Base-by-base conservation (phyloP, 495 filamentous ascomycete species). In the Lophiotrema nucula region DNA sequence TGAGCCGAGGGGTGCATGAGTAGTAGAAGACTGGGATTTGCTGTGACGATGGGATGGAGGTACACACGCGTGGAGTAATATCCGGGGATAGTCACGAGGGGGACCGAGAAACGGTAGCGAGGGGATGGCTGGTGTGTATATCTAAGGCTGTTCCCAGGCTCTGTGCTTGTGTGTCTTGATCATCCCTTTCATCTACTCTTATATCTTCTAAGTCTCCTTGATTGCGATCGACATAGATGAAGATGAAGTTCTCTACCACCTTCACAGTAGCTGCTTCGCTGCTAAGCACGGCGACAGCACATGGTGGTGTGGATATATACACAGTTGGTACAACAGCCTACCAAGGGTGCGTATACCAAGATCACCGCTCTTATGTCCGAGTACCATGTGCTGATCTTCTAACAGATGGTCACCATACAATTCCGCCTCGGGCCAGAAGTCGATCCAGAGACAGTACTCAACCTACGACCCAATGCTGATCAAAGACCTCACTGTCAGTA, bases 291-390 rank as follows among this genome's bases (percentile, higher is more conserved):
- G 60, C 35, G 13, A 56, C 41, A 37, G 64, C 60, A 2, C 64
- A 67, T 52, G 64, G 64, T 52, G 64, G 64, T 37, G 64, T 67
- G 16, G 60, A 53, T 15, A 28, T 26, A 1, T 64, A 67, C 45
- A 60, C 47, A 10, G 60, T 67, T 23, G 61, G 64, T 15, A 50
- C 47, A 18, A 57, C 47, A 16, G 26, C 16, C 1, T 67, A 67
- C 28, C 26, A 56, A 53, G 56, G 60, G 64, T 67, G 56, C 23
- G 47, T 11, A 35, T 15, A n/a, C 15, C n/a, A n/a, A n/a, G n/a
- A n/a, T 46, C 19, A 4, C 48, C 27, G 2, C 24, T 3, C 35
- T 11, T 1, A n/a, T 16, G 35, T 15, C 10, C n/a, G 10, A 22
- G 5, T 13, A 25, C 38, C 37, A 5, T 16, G 21, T n/a, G 39